Evolutionary conservation across 805 yeast species (phyloP).

Genomic region (Yarrowia keelungensis): DNA sequence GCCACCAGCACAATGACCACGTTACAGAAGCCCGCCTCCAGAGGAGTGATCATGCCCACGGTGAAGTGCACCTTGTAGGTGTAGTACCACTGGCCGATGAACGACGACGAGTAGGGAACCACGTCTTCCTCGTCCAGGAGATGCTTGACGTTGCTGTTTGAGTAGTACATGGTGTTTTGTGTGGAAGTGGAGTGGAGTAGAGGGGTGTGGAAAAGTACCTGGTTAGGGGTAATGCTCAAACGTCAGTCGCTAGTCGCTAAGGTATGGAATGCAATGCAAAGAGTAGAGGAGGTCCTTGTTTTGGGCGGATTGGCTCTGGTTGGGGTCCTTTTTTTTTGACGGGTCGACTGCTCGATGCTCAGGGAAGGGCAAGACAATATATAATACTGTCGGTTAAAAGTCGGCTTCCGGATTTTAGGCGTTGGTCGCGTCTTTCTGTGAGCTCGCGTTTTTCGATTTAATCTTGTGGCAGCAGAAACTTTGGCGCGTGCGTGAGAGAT

Average conservation of each 20-base stretch:
- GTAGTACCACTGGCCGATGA: slow-evolving; percentile 40
- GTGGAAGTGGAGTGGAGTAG: neutral
- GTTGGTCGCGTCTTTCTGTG: slow-evolving; percentile 32
- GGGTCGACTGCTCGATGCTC: neutral
- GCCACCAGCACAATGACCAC: slow-evolving; percentile 36
- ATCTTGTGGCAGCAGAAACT: slow-evolving; percentile 29
- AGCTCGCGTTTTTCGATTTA: slow-evolving; percentile 25
- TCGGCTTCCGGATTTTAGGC: slow-evolving; percentile 32
- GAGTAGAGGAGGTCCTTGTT: neutral
- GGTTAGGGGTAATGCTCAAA: too few relatives aligned
- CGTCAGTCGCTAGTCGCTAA: too few relatives aligned
- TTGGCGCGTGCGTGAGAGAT: slow-evolving; percentile 8
- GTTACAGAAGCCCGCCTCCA: slow-evolving; percentile 37
- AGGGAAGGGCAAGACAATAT: slow-evolving; percentile 14
- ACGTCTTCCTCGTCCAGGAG: slow-evolving; percentile 37
- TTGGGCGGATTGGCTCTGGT: too few relatives aligned
- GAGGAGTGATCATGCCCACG: slow-evolving; percentile 39
- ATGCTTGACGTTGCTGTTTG: slow-evolving; percentile 31
- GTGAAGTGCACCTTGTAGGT: slow-evolving; percentile 39
- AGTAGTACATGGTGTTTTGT: slow-evolving; percentile 30
- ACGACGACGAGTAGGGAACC: slow-evolving; percentile 36
- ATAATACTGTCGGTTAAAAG: slow-evolving; percentile 15
- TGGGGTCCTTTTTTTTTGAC: neutral
- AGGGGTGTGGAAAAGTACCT: neutral
- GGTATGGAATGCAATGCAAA: neutral